These are phyloP conservation scores for Penicillium subrubescens DNA, from an alignment of 495 filamentous ascomycete species.

Conservation along the genomic window DNA sequence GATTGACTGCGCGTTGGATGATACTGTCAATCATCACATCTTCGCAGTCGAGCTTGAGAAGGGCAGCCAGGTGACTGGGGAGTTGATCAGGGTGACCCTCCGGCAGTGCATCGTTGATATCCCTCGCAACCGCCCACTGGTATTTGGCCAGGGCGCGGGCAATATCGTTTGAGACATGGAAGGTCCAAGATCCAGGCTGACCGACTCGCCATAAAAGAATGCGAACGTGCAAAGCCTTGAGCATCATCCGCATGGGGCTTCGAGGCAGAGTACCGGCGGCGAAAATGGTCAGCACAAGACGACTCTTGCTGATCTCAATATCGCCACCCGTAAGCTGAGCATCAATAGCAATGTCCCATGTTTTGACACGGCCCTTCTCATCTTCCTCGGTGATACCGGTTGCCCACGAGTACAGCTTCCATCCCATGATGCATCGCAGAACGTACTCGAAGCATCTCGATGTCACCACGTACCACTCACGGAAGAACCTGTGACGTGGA, in stretches of 20 bases:
- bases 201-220: slow-evolving; percentile 82
- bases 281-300: slow-evolving; percentile 83
- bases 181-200: slow-evolving; percentile 60
- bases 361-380: slow-evolving; percentile 84
- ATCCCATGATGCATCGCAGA: slow-evolving; percentile 75
- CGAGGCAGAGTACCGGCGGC: slow-evolving; percentile 86
- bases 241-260: slow-evolving; percentile 83
- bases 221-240: slow-evolving; percentile 89
- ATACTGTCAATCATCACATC: slow-evolving; percentile 76
- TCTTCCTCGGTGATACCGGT: slow-evolving; percentile 83
- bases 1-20: slow-evolving; percentile 84
- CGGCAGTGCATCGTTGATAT: slow-evolving; percentile 60
- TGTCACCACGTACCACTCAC: slow-evolving; percentile 78
- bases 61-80: slow-evolving; percentile 70
- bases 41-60: slow-evolving; percentile 77
- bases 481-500: slow-evolving; percentile 81
- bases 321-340: slow-evolving; percentile 95
- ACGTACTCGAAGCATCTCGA: slow-evolving; percentile 81
- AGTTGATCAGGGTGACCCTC: slow-evolving; percentile 64
- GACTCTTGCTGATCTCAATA: slow-evolving; percentile 82
- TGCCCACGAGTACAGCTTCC: slow-evolving; percentile 70
- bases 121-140: slow-evolving; percentile 80
- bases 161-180: slow-evolving; percentile 62
- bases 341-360: slow-evolving; percentile 93
- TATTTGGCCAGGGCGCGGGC: slow-evolving; percentile 68